Base-by-base conservation (phyloP, 129 eudicot species). In the Helichrysum umbraculigerum region DNA sequence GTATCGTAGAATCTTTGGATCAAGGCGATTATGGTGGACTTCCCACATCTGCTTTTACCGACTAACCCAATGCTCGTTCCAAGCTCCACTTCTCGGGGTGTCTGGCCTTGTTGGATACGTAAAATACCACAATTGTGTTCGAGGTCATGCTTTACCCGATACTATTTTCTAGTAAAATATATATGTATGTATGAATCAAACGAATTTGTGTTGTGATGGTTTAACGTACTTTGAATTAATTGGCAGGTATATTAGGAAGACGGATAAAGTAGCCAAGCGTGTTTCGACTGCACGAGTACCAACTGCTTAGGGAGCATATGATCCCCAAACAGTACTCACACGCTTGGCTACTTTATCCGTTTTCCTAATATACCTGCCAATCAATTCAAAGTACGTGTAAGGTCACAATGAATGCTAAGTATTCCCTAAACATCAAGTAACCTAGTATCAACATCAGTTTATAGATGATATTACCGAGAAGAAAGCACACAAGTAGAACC, bases 31-130 rank as follows among this genome's bases (percentile, higher is more conserved):
- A 94, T 93, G 1, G 98, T 94, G 6, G 98, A 94, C 71, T 91
- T 94, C 3, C 98, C 98, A 57, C 97, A 94, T 21, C 98, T 97
- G 66, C 98, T 94, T 80, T 81, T 94, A 12, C 98, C 98, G 3
- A 94, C 97, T n/a, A 94, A 85, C 22, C 96, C 98, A 5, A 87
- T 66, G 85, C 98, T 94, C 2, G 91, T 83, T 19, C 97, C 98
- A 1, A 88, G 79, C 72, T 91, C 85, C 68, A 94, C 93, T 77
- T 91, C 91, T 77, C 29, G 76, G 67, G 71, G 58, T 88, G 10
- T 86, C 90, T 3, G 93, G 90, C 68, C 96, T 62, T 21, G 84
- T 81, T 47, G 97, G 97, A 81, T 94, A 94, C 0, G 97, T 83
- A 44, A 94, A 94, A 60, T 91, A 25, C 91, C 0, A 91, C 97